Evolutionary conservation across 768 basidiomycete genomes (phyloP).

Genomic region (Baorangia bicolor): DNA sequence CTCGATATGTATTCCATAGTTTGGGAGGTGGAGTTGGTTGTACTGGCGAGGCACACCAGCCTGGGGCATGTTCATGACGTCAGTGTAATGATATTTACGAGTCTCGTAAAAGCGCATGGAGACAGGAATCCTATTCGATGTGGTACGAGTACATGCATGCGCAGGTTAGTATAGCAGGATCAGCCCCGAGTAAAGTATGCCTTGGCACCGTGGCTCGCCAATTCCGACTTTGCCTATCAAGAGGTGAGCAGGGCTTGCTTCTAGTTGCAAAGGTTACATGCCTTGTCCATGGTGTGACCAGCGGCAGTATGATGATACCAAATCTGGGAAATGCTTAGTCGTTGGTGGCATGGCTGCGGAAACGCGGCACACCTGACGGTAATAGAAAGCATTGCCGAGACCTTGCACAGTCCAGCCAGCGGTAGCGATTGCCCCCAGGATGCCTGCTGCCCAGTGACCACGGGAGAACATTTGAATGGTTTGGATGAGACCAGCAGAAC

Average conservation of each 20-base stretch:
- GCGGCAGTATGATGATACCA: conserved; percentile 77
- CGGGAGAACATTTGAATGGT: conserved; percentile 78
- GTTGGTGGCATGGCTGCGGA: conserved; percentile 10
- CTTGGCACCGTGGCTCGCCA: conserved; percentile 82
- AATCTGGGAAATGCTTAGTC: conserved; percentile 45
- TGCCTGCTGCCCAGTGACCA: conserved; percentile 73
- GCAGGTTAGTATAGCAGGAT: conserved; percentile 22
- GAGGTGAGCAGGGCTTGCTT: conserved; percentile 4
- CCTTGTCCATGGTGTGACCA: conserved; percentile 89
- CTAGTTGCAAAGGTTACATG: conserved; percentile 26
- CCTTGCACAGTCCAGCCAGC: conserved; percentile 89
- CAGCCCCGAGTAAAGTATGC: conserved; percentile 85
- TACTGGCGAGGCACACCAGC: neutral
- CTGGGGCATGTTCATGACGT: conserved; percentile 5
- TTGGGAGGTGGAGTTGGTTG: neutral
- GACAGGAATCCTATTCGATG: neutral
- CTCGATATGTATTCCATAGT: conserved; percentile 9
- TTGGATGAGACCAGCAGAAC: conserved; percentile 93
- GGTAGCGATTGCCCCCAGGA: conserved; percentile 78
- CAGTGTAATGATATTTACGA: conserved; percentile 14
- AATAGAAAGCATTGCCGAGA: conserved; percentile 76
- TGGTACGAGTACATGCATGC: conserved; percentile 21
- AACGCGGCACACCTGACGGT: conserved; percentile 57
- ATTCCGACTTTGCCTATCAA: conserved; percentile 74
- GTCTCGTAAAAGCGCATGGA: conserved; percentile 1